Base-by-base conservation (phyloP, 2,329 filamentous ascomycete genomes). In the Decorospora gaudefroyi region DNA sequence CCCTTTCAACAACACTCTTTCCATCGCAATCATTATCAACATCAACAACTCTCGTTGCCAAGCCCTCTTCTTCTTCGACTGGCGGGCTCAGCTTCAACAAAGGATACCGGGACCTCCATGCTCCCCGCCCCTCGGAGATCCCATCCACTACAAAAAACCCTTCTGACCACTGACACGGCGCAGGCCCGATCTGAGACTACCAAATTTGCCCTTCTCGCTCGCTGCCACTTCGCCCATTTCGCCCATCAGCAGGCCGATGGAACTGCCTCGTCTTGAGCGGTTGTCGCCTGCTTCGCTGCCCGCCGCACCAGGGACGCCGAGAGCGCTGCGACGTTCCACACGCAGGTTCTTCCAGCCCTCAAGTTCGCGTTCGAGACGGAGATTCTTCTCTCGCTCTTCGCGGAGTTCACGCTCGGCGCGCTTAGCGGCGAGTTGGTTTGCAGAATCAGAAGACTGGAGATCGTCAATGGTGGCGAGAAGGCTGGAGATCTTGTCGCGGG, bases 401-500 rank as follows among this genome's bases (percentile, higher is more conserved):
- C 90, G 82, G 11, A 96, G 79, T 63, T 97, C 92, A 29, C 92
- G 84, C 70, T 99, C 92, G 11, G 90, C 90, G 29, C 92, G 85
- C 43, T 92, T 87, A 17, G 88, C 86, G 17, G 85, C 80, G 28
- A 97, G 80, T 69, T 96, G 90, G 32, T 85, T 86, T 8, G 84
- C 78, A 15, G 88, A 90, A 71, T 97, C 92, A 10, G 84, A 87
- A 10, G 88, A 84, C 69, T 99, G 92, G 22, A 99, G 82, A 67
- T 97, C 92, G 66, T 97, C 92, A 59, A 99, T 96, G 1, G 89
- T 90, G 65, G 85, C 80, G 36, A 99, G 85, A 4, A 97, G 84
- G 66, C 90, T 90, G 55, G 93, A 89, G 50, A 90, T 83, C 76
- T 93, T 95, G 73, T 97, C 92, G 50, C 92, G 88, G 63, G 90